Base-by-base conservation (phyloP, 371 early-diverging fungal genomes). In the Mortierella sp. region DNA sequence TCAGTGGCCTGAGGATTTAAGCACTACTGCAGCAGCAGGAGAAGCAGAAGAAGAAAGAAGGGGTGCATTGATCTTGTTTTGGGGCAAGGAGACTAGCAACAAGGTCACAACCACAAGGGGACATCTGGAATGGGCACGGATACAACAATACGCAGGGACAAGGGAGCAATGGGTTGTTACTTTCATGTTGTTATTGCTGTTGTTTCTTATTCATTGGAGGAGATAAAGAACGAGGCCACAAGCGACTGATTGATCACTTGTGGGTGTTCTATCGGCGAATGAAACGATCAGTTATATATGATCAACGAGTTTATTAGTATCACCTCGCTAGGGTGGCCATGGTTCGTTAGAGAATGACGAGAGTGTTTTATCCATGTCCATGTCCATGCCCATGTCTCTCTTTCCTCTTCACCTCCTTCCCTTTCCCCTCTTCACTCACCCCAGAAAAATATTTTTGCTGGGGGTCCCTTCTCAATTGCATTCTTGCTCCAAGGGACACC, bases 391-490 rank as follows among this genome's bases (percentile, higher is more conserved):
- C 40, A 31, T 53, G 37, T 31, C 67, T 26, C 46, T 40, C 24
- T 3, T 51, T 28, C 31, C 19, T 64, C 28, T n/a, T n/a, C n/a
- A n/a, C n/a, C n/a, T n/a, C n/a, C n/a, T n/a, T n/a, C n/a, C n/a
- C n/a, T 37, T 69, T 10, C 24, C 50, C 54, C 24, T 31, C 37
- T 34, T 59, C 19, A 2, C 26, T 24, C 73, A 69, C 78, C 78
- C 54, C 69, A 73, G 67, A 61, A 57, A 28, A 46, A 71, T 43
- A 28, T 53, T 76, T 76, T 77, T 77, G 71, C 72, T 77, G 77
- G 78, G 72, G 72, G 78, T 64, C 64, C 28, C 48, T 9, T 48
- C 59, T 59, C 59, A 10, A 51, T 37, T 37, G 34, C 16, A 64
- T 37, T 40, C 43, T 24, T 37, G 37, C 67, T 37, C 67, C 61